phyloP scores from a whole-genome alignment of 1,139 yeast species.

The Pichia sp. region DNA sequence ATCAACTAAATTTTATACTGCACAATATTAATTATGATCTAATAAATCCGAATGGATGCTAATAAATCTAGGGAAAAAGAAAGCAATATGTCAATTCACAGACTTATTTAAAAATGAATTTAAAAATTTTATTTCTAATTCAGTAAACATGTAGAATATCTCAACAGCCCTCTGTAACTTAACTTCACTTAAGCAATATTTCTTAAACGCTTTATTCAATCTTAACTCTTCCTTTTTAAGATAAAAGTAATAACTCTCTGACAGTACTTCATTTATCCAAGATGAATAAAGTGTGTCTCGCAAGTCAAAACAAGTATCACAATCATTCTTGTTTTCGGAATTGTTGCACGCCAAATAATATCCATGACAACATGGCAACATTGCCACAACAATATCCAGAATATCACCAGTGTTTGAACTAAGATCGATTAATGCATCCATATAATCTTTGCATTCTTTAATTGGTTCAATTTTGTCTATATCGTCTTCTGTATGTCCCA shows the following conservation, averaged over 20 bases:
- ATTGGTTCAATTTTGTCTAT: conserved; percentile 44
- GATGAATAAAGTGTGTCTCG: conserved; percentile 32
- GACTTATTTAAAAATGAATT: not conserved
- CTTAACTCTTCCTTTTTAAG: conserved; percentile 42
- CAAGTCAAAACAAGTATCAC: conserved; percentile 15
- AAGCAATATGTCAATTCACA: too few relatives aligned
- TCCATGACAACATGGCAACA: conserved; percentile 76
- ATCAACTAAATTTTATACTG: too few relatives aligned
- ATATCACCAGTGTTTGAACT: conserved; percentile 55
- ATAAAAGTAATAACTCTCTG: conserved; percentile 52
- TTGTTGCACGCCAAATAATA: conserved; percentile 21
- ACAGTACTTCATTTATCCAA: conserved; percentile 59
- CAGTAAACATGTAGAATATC: conserved; percentile 53
- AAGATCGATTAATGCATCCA: conserved; percentile 50
- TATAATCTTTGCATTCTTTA: conserved; percentile 52
- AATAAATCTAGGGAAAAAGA: too few relatives aligned
- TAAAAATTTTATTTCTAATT: conserved; percentile 53
- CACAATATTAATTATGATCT: too few relatives aligned
- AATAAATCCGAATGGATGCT: too few relatives aligned
- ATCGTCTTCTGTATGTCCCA: conserved; percentile 41
- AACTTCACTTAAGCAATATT: conserved; percentile 17
- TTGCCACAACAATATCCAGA: conserved; percentile 53
- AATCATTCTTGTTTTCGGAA: not conserved
- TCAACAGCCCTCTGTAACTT: conserved; percentile 48
- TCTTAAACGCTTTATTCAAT: conserved; percentile 37